Evolutionary conservation across 1,139 yeast species (phyloP).

Genomic region (Saccharomyces hybrid): DNA sequence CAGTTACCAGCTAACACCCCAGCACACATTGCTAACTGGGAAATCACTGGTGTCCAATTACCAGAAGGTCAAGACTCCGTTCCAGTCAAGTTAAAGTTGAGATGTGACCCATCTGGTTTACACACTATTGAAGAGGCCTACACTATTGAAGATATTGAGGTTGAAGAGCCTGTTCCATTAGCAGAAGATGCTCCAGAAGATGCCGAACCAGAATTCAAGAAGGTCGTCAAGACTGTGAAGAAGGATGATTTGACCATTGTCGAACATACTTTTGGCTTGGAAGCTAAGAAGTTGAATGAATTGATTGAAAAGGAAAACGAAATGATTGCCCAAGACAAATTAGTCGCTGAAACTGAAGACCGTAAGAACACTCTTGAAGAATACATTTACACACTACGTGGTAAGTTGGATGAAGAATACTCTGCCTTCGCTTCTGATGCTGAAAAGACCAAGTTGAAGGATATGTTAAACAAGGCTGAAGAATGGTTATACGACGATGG

Average conservation of each 20-base stretch:
- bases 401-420: constrained; percentile 88
- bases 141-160: constrained; percentile 84
- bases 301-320: constrained; percentile 74
- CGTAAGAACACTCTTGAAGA: constrained; percentile 97
- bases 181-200: constrained; percentile 47
- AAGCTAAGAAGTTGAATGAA: constrained; percentile 48
- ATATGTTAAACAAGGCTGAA: constrained; percentile 74
- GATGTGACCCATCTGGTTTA: constrained; percentile 94
- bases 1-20: constrained; percentile 65
- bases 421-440: constrained; percentile 77
- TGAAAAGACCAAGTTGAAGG: constrained; percentile 73
- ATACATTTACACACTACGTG: constrained; percentile 93
- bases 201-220: constrained; percentile 79
- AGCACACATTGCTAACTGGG: constrained; percentile 74
- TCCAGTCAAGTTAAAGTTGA: constrained; percentile 84
- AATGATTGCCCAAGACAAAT: constrained; percentile 81
- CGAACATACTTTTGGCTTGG: constrained; percentile 57
- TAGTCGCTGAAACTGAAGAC: constrained; percentile 97
- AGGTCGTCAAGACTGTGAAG: constrained; percentile 87
- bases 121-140: constrained; percentile 89
- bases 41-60: constrained; percentile 74
- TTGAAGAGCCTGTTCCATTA: constrained; percentile 68
- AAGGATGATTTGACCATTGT: constrained; percentile 63
- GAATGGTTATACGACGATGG: constrained; percentile 98
- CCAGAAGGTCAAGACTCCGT: constrained; percentile 67